phyloP scores from a whole-genome alignment of 352 stramenopile genomes.

The Globisporangium iwayamae region DNA sequence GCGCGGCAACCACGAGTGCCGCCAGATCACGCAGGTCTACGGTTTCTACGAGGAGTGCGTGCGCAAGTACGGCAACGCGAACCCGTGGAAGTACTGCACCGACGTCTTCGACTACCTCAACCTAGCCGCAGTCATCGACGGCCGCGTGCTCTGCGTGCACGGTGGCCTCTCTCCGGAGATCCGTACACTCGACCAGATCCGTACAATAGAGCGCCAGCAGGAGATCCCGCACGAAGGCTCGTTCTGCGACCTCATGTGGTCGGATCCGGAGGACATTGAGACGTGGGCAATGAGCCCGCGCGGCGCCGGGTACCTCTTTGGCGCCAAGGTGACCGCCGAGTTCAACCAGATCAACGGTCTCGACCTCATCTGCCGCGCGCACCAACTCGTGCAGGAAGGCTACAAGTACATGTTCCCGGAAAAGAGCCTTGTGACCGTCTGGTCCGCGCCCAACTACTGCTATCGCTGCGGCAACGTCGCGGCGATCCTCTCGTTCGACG shows the following conservation, averaged over 20 bases:
- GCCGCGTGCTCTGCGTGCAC: conserved; percentile 91
- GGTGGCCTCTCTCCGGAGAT: conserved; percentile 95
- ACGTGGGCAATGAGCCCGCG: conserved; percentile 88
- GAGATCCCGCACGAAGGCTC: conserved; percentile 95
- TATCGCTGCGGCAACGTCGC: conserved; percentile 85
- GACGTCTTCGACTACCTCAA: conserved; percentile 97
- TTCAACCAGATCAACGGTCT: conserved; percentile 92
- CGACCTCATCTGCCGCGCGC: conserved; percentile 85
- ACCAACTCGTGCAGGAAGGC: conserved; percentile 89
- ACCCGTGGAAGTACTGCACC: conserved; percentile 95
- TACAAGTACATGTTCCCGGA: conserved; percentile 92
- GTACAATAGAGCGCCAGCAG: conserved; percentile 95
- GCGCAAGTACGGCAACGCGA: conserved; percentile 96
- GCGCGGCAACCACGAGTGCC: conserved; percentile 88
- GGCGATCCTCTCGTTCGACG: conserved; percentile 78
- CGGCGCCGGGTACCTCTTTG: conserved; percentile 87
- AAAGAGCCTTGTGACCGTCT: conserved; percentile 80
- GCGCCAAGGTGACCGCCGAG: conserved; percentile 81
- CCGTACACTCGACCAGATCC: conserved; percentile 93
- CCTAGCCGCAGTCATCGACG: conserved; percentile 93
- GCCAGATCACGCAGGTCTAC: conserved; percentile 97
- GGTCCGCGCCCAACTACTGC: conserved; percentile 84
- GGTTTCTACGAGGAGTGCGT: conserved; percentile 98
- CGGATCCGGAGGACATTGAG: conserved; percentile 95
- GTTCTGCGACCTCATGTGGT: conserved; percentile 99